Percentiles rank a stretch among this genome's conserved stretches.
These are phyloP conservation scores for Penicillium longicatenatum DNA, from an alignment of 495 filamentous ascomycete genomes.

Conservation along the genomic window DNA sequence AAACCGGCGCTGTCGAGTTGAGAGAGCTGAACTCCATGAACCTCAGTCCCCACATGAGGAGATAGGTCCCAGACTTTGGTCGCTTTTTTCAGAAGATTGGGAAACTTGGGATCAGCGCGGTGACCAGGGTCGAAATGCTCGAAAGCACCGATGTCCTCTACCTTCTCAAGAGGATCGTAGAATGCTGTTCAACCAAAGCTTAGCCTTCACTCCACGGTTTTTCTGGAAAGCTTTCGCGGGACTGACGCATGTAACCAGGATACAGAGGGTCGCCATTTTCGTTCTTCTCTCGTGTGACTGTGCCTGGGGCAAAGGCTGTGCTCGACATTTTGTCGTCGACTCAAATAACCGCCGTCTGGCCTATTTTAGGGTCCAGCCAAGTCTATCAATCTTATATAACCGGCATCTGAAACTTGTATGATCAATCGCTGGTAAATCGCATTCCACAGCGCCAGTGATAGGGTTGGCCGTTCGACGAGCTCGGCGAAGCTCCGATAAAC, in stretches of 20 bases:
- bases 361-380: too few relatives aligned
- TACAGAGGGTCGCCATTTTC: slow-evolving; percentile 9
- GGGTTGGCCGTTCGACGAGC: too few relatives aligned
- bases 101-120: slow-evolving; percentile 3
- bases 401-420: too few relatives aligned
- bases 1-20: slow-evolving; percentile 1
- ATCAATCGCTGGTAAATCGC: too few relatives aligned
- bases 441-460: too few relatives aligned
- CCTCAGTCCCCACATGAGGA: slow-evolving; percentile 5
- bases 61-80: neutral
- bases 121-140: slow-evolving; percentile 6
- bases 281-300: slow-evolving; percentile 6
- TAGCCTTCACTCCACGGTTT: too few relatives aligned
- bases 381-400: too few relatives aligned
- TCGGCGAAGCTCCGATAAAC: too few relatives aligned
- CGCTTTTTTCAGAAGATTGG: slow-evolving; percentile 1
- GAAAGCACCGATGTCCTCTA: slow-evolving; percentile 2
- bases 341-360: too few relatives aligned
- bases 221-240: too few relatives aligned
- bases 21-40: slow-evolving; percentile 5
- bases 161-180: slow-evolving; percentile 7
- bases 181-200: neutral
- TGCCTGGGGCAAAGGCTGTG: neutral
- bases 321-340: neutral
- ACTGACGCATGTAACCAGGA: slow-evolving; percentile 9